These are phyloP conservation scores for Stentor coeruleus DNA, from an alignment of 73 alveolate species.

Conservation along the genomic window DNA sequence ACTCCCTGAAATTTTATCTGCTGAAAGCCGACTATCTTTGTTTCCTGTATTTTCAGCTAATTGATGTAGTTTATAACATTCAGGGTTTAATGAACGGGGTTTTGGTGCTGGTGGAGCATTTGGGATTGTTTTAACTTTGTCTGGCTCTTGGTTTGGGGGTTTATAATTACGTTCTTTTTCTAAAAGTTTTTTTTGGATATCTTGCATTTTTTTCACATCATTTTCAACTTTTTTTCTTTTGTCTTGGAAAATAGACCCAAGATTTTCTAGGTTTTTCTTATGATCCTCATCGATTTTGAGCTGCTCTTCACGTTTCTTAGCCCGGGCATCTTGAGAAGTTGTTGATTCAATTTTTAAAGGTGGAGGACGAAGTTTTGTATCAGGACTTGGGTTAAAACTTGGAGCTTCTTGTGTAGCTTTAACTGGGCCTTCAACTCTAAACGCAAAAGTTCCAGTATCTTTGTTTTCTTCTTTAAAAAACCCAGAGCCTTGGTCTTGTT, in stretches of 20 bases:
- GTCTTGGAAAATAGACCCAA: neutral
- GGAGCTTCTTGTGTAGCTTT: constrained; percentile 16
- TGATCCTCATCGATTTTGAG: neutral
- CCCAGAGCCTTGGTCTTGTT: neutral
- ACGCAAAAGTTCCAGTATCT: neutral
- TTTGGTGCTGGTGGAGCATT: constrained; percentile 6
- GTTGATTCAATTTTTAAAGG: neutral
- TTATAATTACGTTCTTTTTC: neutral
- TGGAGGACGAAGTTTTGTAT: neutral
- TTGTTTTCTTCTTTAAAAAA: neutral
- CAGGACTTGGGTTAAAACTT: neutral
- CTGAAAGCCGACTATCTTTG: neutral
- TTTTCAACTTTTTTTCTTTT: neutral
- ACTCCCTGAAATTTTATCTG: neutral
- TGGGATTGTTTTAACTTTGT: neutral
- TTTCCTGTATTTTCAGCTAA: constrained; percentile 2
- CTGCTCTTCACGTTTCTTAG: neutral
- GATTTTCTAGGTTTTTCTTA: neutral
- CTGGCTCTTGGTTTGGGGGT: neutral
- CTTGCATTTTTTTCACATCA: neutral
- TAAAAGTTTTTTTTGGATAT: constrained; percentile 5
- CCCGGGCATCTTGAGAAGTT: neutral
- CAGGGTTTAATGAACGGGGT: neutral
- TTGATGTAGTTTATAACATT: neutral
- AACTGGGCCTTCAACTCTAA: constrained; percentile 2